phyloP scores from a whole-genome alignment of 345 rosid genomes.

The Populus pruinosa region DNA sequence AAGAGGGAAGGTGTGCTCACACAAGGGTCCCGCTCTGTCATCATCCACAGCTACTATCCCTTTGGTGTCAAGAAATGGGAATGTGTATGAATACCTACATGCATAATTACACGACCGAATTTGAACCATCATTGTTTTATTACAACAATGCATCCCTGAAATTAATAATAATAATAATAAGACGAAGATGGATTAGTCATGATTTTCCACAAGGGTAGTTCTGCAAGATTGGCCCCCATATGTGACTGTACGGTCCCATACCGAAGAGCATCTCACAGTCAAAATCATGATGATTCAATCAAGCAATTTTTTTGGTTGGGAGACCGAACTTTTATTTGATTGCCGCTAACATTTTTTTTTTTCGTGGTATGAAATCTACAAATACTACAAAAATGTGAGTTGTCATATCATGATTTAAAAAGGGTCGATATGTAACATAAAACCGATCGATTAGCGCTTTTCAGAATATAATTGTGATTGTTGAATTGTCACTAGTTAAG shows the following conservation, averaged over 20 bases:
- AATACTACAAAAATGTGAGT: too few relatives aligned
- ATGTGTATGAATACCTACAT: conserved; percentile 75
- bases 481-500: too few relatives aligned
- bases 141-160: not conserved
- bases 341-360: not conserved
- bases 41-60: conserved; percentile 83
- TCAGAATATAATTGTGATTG: too few relatives aligned
- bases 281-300: conserved; percentile 27
- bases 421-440: too few relatives aligned
- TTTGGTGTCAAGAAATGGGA: conserved; percentile 96
- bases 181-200: not conserved
- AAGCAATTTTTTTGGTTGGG: not conserved
- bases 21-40: conserved; percentile 89
- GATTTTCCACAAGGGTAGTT: not conserved
- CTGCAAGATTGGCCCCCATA: conserved; percentile 8
- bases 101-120: not conserved
- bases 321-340: not conserved
- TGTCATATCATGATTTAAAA: too few relatives aligned
- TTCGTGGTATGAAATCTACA: too few relatives aligned
- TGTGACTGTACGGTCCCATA: conserved; percentile 10
- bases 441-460: too few relatives aligned
- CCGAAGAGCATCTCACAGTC: not conserved
- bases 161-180: not conserved
- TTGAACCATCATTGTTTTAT: not conserved
- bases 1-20: conserved; percentile 90